Percentiles rank a stretch among this genome's conserved stretches.
phyloP scores from a whole-genome alignment of 2,329 filamentous ascomycete species.

The Stachybotrys echinatus region DNA sequence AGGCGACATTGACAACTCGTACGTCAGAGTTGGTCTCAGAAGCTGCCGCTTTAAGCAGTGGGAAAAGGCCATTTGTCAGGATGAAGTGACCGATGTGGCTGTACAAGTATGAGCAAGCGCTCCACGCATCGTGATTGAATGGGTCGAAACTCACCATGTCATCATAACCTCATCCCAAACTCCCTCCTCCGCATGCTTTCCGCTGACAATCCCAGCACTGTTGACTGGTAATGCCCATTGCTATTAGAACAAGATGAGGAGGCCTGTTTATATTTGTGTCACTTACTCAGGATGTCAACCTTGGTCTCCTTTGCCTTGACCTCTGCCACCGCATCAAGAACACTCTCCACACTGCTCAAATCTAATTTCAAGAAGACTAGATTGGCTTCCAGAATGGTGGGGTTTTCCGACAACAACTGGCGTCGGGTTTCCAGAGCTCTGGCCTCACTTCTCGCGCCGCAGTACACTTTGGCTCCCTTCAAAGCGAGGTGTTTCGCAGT shows the following conservation, averaged over 20 bases:
- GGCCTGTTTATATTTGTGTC: background rate
- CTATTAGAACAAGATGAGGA: background rate
- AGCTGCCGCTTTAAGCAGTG: constrained; percentile 16
- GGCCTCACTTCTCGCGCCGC: constrained; percentile 13
- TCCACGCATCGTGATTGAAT: background rate
- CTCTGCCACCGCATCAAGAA: constrained; percentile 11
- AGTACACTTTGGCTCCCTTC: constrained; percentile 19
- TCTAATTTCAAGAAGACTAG: constrained; percentile 16
- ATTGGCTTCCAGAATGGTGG: constrained; percentile 3
- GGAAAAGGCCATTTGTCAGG: constrained; percentile 18
- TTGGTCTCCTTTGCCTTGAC: constrained; percentile 13
- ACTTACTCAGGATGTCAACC: constrained; percentile 19
- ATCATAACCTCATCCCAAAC: constrained; percentile 19
- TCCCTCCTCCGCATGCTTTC: constrained; percentile 2
- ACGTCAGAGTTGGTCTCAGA: constrained; percentile 12
- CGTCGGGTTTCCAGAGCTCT: constrained; percentile 9
- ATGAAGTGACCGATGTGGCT: constrained; percentile 21
- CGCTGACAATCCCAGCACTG: constrained; percentile 9
- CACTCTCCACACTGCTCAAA: constrained; percentile 12
- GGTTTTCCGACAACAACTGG: constrained; percentile 5
- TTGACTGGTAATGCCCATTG: constrained; percentile 14
- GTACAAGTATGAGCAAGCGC: constrained; percentile 2
- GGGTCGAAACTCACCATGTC: constrained; percentile 9
- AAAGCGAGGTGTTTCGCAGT: constrained; percentile 16
- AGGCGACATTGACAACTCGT: constrained; percentile 15